These are phyloP conservation scores for Rhexocercosporidium sp. DNA, from an alignment of 2,329 filamentous ascomycete species.

Conservation along the genomic window DNA sequence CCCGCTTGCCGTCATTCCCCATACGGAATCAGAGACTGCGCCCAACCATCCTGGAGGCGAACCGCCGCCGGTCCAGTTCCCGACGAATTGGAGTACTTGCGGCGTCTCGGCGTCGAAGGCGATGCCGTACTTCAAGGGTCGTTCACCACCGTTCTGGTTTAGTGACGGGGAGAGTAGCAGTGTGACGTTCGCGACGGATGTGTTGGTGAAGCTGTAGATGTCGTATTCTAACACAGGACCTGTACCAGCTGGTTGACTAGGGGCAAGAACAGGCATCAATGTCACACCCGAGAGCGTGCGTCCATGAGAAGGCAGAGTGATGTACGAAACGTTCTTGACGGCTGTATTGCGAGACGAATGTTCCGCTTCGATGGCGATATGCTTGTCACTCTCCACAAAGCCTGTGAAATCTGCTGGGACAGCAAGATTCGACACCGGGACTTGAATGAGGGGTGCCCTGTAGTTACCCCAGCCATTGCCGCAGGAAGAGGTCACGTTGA, in stretches of 20 bases:
- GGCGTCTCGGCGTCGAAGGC: constrained; percentile 47
- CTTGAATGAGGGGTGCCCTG: constrained; percentile 53
- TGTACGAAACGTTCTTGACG: constrained; percentile 49
- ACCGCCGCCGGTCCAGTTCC: constrained; percentile 32
- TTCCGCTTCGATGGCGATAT: constrained; percentile 59
- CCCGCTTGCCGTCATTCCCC: constrained; percentile 34
- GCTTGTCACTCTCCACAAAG: constrained; percentile 66
- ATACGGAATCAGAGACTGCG: constrained; percentile 37
- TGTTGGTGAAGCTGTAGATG: constrained; percentile 63
- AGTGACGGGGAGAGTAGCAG: constrained; percentile 58
- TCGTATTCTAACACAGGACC: constrained; percentile 64
- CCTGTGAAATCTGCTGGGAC: constrained; percentile 60
- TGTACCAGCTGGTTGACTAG: constrained; percentile 53
- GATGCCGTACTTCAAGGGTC: constrained; percentile 57
- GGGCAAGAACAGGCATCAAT: constrained; percentile 56
- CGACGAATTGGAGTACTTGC: constrained; percentile 43
- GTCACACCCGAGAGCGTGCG: constrained; percentile 64
- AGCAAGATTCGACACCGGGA: constrained; percentile 58
- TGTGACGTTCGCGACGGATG: constrained; percentile 44
- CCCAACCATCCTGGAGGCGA: constrained; percentile 33
- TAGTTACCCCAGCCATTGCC: constrained; percentile 48
- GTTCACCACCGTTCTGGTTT: constrained; percentile 53
- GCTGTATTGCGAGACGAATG: constrained; percentile 53
- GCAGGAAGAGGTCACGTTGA: constrained; percentile 58
- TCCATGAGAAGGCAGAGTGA: constrained; percentile 58